Evolutionary conservation across 352 stramenopile species (phyloP), one percentile per base, ranked within the genome.

Genomic region (Pythium grandisporangium): DNA sequence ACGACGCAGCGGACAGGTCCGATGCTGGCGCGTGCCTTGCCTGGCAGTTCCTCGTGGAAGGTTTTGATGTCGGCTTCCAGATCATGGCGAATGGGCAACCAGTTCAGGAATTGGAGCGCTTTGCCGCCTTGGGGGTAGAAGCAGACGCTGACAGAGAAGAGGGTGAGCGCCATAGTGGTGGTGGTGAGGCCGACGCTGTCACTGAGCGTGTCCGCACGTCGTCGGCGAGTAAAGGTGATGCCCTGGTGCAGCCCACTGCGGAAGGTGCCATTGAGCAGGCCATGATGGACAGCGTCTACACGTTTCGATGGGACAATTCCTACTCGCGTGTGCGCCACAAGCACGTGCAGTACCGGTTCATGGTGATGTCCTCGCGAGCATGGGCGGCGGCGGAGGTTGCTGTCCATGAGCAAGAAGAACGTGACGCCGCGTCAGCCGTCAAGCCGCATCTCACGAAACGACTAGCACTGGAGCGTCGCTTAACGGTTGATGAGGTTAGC

Each of bases 261-360:
- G 73, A 80, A 47, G 66, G 59, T 8, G 45, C 34, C 30, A 43
- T 75, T 8, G 53, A 68, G 14, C 29, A 13, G 13, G 35, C 76
- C 14, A 56, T 60, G 36, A 27, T 32, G 2, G 66, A 52, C n/a
- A 51, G 37, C n/a, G 45, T 66, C 22, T 79, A 77, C 47, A 73
- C 70, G 26, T 61, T 89, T 29, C 59, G 57, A 5, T 89, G 76
- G 76, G 73, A 86, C 42, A 89, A 89, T 45, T 68, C 64, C 24
- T 89, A 89, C 54, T 89, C 76, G 38, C 53, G 83, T 23, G 54
- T 86, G 20, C 70, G 76, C 4, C 66, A 77, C 53, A 89, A 89
- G 29, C 45, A 61, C 11, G 54, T 90, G 17, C 55, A 55, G 16
- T 90, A 87, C 38, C 61, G 76, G 6, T 68, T 73, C 16, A 40